A percentile compares a stretch with the other conserved stretches of the same genome.
Conservation (phyloP, 352 stramenopile species). For the Phytophthora sansomeana region DNA sequence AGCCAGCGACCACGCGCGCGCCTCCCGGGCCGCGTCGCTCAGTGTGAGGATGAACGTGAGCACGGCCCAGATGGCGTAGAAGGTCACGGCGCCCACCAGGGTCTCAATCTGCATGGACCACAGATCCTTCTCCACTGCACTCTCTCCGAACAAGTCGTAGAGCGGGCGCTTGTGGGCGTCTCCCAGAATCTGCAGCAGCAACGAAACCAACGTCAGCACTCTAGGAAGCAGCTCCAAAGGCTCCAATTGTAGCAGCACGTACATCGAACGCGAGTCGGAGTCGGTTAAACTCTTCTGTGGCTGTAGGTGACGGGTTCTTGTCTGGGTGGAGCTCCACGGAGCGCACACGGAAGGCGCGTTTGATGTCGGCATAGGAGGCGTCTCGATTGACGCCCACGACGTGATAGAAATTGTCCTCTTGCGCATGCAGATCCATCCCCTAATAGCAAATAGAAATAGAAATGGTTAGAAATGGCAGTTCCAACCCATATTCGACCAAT, state of each 20-base stretch:
- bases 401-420: constrained; percentile 95
- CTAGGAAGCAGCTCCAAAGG: neutral
- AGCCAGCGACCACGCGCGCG: constrained; percentile 94
- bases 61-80: constrained; percentile 96
- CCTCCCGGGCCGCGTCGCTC: constrained; percentile 87
- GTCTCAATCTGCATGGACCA: constrained; percentile 90
- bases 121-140: constrained; percentile 90
- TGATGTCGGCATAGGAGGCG: constrained; percentile 94
- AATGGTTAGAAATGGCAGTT: no score
- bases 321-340: constrained; percentile 97
- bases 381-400: constrained; percentile 92
- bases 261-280: constrained; percentile 96
- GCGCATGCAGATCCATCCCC: constrained; percentile 88
- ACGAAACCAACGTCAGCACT: constrained; percentile 12
- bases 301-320: constrained; percentile 95
- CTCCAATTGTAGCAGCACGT: constrained; percentile 14
- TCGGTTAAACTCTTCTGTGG: constrained; percentile 93
- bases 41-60: constrained; percentile 96
- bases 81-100: constrained; percentile 93
- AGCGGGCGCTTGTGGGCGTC: constrained; percentile 94
- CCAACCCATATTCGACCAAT: neutral
- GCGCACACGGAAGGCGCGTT: constrained; percentile 96
- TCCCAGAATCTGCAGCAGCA: constrained; percentile 49
- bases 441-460: constrained; percentile 17
- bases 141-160: constrained; percentile 97